Conservation (phyloP, 2,329 filamentous ascomycete species). For the Cladorrhinum sp. region DNA sequence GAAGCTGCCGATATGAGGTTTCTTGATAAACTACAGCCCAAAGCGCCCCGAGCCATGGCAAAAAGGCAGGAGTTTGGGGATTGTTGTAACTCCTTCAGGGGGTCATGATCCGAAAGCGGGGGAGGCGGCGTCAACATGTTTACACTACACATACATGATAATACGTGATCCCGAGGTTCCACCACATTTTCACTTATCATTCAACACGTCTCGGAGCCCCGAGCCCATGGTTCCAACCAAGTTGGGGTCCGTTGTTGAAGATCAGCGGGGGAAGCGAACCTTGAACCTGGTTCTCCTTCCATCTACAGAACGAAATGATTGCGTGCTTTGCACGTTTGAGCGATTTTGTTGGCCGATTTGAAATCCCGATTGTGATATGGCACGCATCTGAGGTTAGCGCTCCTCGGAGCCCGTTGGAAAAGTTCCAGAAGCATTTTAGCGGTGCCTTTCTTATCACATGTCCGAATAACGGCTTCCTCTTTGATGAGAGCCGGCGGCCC, state of each 20-base stretch:
- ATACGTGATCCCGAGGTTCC: background rate
- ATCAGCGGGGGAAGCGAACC: background rate
- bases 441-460: background rate
- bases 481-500: background rate
- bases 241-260: background rate
- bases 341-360: background rate
- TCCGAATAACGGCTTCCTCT: background rate
- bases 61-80: background rate
- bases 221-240: no score
- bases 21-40: background rate
- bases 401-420: background rate
- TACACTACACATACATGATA: no score
- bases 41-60: background rate
- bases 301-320: background rate
- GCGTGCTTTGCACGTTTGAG: background rate
- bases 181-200: background rate
- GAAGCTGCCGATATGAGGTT: conserved; percentile 19
- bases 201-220: no score
- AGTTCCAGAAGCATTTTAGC: background rate
- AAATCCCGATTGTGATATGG: background rate
- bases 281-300: background rate
- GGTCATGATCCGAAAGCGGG: background rate
- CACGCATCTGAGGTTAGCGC: no score
- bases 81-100: background rate
- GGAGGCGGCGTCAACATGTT: no score